Conservation (phyloP, 225 moss, liverwort and hornwort species). For the Takakia lepidozioides region DNA sequence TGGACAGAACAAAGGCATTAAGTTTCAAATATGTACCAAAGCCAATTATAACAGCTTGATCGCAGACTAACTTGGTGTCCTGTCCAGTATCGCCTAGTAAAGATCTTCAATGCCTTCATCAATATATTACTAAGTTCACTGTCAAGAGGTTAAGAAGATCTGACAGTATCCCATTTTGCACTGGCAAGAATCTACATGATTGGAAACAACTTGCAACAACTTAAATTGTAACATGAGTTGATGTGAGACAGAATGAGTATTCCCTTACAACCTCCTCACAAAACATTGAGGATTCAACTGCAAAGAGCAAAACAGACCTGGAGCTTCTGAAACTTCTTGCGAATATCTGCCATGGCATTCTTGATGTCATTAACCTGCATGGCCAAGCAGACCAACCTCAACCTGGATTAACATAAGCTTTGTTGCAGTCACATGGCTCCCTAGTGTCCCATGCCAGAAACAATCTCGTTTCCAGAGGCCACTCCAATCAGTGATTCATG, state of each 20-base stretch:
- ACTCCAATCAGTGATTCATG: background rate
- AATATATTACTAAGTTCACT: too few species aligned
- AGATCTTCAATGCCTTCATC: too few species aligned
- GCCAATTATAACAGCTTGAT: background rate
- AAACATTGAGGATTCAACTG: background rate
- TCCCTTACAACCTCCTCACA: background rate
- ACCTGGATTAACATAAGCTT: background rate
- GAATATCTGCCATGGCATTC: constrained; percentile 36
- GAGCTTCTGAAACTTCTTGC: constrained; percentile 47
- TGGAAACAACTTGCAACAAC: background rate
- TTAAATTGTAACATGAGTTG: background rate
- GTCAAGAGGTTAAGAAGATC: background rate
- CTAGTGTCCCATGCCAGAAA: background rate
- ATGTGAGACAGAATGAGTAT: background rate
- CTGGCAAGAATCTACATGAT: background rate
- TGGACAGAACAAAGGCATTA: constrained; percentile 2
- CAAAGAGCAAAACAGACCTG: constrained; percentile 15
- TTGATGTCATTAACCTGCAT: constrained; percentile 47
- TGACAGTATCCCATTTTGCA: background rate
- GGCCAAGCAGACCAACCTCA: background rate
- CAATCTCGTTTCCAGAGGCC: background rate
- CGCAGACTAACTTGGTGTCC: too few species aligned
- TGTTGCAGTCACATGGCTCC: background rate
- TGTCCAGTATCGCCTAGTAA: too few species aligned
- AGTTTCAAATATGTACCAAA: background rate